Conservation (phyloP, 352 stramenopile genomes). For the Globisporangium lucens region DNA sequence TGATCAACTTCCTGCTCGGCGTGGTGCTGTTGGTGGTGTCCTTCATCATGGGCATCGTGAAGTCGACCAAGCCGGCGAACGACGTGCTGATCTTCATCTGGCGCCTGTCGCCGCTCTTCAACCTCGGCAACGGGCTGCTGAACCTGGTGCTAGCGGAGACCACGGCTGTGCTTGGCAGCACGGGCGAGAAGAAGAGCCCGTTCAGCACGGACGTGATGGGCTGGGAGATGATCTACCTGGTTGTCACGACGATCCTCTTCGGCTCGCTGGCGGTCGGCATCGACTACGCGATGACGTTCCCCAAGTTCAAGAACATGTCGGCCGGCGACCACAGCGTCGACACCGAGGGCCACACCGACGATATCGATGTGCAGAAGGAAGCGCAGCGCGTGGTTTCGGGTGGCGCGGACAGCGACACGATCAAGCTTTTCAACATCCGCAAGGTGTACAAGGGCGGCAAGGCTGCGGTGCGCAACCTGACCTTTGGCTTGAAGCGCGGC, state of each 20-base stretch:
- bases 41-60: slow-evolving; percentile 31
- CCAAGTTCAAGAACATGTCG: slow-evolving; percentile 37
- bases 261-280: slow-evolving; percentile 32
- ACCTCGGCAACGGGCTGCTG: slow-evolving; percentile 49
- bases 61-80: slow-evolving; percentile 25
- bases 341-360: neutral
- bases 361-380: slow-evolving; percentile 42
- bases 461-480: slow-evolving; percentile 72
- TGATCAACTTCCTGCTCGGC: slow-evolving; percentile 64
- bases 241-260: slow-evolving; percentile 21
- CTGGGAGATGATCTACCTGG: slow-evolving; percentile 31
- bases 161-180: neutral
- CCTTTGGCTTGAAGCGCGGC: slow-evolving; percentile 72
- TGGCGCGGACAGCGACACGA: slow-evolving; percentile 29
- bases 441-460: slow-evolving; percentile 59
- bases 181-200: neutral
- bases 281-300: slow-evolving; percentile 63
- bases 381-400: slow-evolving; percentile 25
- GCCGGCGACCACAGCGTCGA: neutral
- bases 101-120: slow-evolving; percentile 51
- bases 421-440: slow-evolving; percentile 31
- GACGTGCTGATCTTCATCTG: slow-evolving; percentile 47
- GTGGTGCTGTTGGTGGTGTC: slow-evolving; percentile 53
- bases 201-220: slow-evolving; percentile 18
- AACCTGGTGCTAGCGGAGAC: slow-evolving; percentile 20